A percentile compares a stretch with the other conserved stretches of the same genome.
Evolutionary conservation across 768 basidiomycete genomes (phyloP).

Genomic region (Sistotremastrum niveocremeum): DNA sequence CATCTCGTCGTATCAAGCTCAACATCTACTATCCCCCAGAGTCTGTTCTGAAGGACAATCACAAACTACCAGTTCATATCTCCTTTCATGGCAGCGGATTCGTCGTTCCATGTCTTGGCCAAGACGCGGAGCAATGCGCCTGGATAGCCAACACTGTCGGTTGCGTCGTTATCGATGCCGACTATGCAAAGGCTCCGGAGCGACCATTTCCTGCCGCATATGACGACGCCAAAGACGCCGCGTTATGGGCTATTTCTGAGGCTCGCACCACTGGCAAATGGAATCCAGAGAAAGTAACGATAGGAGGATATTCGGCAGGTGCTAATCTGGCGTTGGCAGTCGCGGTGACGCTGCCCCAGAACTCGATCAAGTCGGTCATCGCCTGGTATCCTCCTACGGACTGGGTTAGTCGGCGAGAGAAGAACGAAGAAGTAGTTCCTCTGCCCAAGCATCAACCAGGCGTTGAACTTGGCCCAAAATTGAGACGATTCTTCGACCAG

Average conservation of each 20-base stretch:
- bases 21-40: slow-evolving; percentile 4
- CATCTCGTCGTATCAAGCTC: slow-evolving; percentile 1
- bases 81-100: slow-evolving; percentile 5
- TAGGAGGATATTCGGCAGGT: not conserved
- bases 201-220: slow-evolving; percentile 1
- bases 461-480: too few species aligned
- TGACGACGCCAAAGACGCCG: not conserved
- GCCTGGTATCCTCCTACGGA: not conserved
- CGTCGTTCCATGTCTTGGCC: not conserved
- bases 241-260: not conserved
- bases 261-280: not conserved
- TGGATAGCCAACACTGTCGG: slow-evolving; percentile 1
- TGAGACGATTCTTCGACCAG: too few species aligned
- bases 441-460: too few species aligned
- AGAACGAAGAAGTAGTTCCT: too few species aligned
- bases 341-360: not conserved
- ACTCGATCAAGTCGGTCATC: not conserved
- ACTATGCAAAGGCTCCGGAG: slow-evolving; percentile 5
- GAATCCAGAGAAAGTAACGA: not conserved
- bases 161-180: slow-evolving; percentile 4
- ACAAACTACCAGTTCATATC: slow-evolving; percentile 4
- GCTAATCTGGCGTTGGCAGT: not conserved
- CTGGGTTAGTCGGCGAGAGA: not conserved
- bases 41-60: not conserved
- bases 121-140: not conserved